Base-by-base conservation (phyloP, 2,329 filamentous ascomycete genomes). In the Penicillium verrucosum region DNA sequence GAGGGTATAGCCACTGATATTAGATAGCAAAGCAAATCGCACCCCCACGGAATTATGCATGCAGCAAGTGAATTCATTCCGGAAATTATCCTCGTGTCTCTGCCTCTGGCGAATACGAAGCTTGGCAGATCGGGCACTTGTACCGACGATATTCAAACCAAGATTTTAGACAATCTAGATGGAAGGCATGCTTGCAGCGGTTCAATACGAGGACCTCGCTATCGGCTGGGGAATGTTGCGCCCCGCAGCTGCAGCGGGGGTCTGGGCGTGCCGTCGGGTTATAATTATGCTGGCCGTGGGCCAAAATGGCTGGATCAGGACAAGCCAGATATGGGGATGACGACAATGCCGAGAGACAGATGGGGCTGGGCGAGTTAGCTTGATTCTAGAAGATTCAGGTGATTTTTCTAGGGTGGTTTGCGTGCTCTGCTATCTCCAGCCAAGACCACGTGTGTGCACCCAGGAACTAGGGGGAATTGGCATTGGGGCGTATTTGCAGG, bases 121-220 rank as follows among this genome's bases (percentile, higher is more conserved):
- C 60, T 58, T 70, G 68, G 56, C 70, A 71, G 11, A 69, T 63
- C 32, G 70, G 70, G 53, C 70, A 71, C 16, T 57, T 64, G 51
- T 69, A 70, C 41, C 59, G 64, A 27, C 62, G 60, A 51, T 70
- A 68, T 49, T 68, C 58, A 53, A 69, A 68, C 68, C 68, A 72
- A 37, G 68, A 66, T 12, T 60, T 63, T 18, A 72, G 59, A 62
- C 70, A 72, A 2, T 56, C 41, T 2, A 62, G 44, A 40, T 72
- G 70, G 34, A 72, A 72, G 27, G 63, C 66, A 51, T 72, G 69
- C 45, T 65, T 63, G 51, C 70, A 71, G 36, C 61, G 61, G 23
- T 61, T 70, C 21, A 71, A 51, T n/a, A 71, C 59, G 34, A 69
- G 48, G 10, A 67, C 54, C n/a, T 56, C 53, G 38, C 38, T 36